Evolutionary conservation across 2,329 filamentous ascomycete species (phyloP).

Genomic region (Talaromyces sp.): DNA sequence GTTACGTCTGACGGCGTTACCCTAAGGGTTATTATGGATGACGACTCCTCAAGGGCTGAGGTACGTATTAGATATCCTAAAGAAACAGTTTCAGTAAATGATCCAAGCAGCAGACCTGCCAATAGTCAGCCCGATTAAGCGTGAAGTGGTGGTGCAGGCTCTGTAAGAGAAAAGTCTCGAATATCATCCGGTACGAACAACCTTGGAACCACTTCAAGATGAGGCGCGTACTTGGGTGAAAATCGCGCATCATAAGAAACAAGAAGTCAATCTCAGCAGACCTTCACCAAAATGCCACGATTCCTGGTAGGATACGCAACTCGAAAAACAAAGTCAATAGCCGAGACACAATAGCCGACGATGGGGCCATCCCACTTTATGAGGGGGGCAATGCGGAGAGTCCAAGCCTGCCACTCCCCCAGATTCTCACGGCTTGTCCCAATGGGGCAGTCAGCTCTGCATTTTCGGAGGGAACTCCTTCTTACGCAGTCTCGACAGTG

Average conservation of each 20-base stretch:
- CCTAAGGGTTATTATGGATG: background rate
- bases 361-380: constrained; percentile 1
- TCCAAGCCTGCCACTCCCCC: background rate
- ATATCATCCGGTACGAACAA: background rate
- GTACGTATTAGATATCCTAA: no score
- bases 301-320: background rate
- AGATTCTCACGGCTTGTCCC: background rate
- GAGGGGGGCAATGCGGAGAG: constrained; percentile 1
- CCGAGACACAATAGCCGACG: background rate
- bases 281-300: no score
- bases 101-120: background rate
- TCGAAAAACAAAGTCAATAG: background rate
- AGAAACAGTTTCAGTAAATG: background rate
- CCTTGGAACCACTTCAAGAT: background rate
- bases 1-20: background rate
- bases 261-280: background rate
- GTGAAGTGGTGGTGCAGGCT: no score
- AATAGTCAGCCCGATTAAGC: background rate
- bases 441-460: constrained; percentile 5
- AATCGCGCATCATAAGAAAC: background rate
- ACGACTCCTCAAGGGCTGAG: background rate
- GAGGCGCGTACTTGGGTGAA: background rate
- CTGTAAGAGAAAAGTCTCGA: background rate
- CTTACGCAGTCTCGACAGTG: background rate
- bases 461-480: constrained; percentile 7